Base-by-base conservation (phyloP, 495 filamentous ascomycete genomes). In the Penicillium goetzii region DNA sequence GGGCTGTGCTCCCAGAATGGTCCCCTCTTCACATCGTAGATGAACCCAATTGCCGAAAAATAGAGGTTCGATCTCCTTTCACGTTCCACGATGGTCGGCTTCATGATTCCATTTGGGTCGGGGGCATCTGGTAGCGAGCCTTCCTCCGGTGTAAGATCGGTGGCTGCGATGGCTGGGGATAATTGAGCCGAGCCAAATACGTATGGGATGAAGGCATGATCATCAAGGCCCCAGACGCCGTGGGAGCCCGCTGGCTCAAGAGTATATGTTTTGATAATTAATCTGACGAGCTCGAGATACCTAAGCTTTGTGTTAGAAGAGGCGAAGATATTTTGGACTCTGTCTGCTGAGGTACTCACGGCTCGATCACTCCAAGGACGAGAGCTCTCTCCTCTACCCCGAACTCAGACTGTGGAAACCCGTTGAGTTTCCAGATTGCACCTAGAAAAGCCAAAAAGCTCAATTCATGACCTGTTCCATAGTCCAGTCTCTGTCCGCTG, bases 1-100 rank as follows among this genome's bases (percentile, higher is more conserved):
- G 92, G 96, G 61, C 91, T 96, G 70, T 99, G 95, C 68, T 98
- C 95, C 96, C 95, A 98, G 76, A 99, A 99, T 1, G 96, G 95
- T 0, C 95, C 95, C 58, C 81, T 92, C 74, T 99, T 99, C 56
- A 99, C 95, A 78, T 98, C 96, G 73, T 97, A 90, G 70, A 99
- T 97, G 78, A 99, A 99, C 10, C 92, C 93, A 64, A 99, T 85
- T n/a, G 95, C 96, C n/a, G 88, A 89, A 80, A 97, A 99, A 75
- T 99, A 99, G 81, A 99, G 85, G 74, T 97, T 97, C 15, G 68
- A 79, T 56, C 81, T 80, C 57, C 92, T 81, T 72, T 93, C 86
- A 45, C 82, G 77, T 47, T 90, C 83, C 32, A 97, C 93, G 17
- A 86, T 73, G 26, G 76, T 77, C 3, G 79, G 68, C 65, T 92